These are phyloP conservation scores for Gossypium trilobum DNA, from an alignment of 441 rosid species.

Conservation along the genomic window DNA sequence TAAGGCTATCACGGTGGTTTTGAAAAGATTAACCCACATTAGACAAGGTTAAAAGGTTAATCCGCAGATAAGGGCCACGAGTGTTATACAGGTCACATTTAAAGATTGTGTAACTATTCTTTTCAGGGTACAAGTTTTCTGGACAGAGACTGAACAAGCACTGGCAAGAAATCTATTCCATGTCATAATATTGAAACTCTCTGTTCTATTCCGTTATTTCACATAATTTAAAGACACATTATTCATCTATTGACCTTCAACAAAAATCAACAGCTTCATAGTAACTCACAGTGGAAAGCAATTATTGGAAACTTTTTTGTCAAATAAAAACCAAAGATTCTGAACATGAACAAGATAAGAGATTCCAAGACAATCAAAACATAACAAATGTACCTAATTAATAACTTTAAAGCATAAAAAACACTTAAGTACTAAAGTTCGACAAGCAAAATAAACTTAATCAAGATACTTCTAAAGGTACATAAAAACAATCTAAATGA, in stretches of 20 bases:
- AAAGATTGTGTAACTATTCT: neutral
- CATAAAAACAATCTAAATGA: neutral
- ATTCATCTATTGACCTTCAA: slow-evolving; percentile 4
- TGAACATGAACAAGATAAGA: neutral
- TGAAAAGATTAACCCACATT: neutral
- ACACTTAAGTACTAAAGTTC: slow-evolving; percentile 11
- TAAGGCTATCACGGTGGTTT: neutral
- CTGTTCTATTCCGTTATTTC: neutral
- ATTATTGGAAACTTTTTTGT: neutral
- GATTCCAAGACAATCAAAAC: neutral
- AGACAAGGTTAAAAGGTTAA: neutral
- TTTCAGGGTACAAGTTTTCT: neutral
- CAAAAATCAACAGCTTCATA: neutral
- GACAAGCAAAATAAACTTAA: neutral
- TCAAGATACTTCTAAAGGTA: slow-evolving; percentile 9
- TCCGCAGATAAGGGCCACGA: neutral
- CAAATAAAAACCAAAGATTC: slow-evolving; percentile 1
- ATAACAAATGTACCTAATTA: neutral
- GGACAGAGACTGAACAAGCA: neutral
- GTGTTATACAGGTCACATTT: neutral
- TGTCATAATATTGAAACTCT: neutral
- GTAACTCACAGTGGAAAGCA: neutral
- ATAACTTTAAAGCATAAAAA: slow-evolving; percentile 7
- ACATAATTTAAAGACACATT: neutral
- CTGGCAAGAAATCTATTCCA: neutral